Percentiles rank a stretch among this genome's conserved stretches.
These are phyloP conservation scores for Physaria fendleri DNA, from an alignment of 345 rosid genomes.

Conservation along the genomic window DNA sequence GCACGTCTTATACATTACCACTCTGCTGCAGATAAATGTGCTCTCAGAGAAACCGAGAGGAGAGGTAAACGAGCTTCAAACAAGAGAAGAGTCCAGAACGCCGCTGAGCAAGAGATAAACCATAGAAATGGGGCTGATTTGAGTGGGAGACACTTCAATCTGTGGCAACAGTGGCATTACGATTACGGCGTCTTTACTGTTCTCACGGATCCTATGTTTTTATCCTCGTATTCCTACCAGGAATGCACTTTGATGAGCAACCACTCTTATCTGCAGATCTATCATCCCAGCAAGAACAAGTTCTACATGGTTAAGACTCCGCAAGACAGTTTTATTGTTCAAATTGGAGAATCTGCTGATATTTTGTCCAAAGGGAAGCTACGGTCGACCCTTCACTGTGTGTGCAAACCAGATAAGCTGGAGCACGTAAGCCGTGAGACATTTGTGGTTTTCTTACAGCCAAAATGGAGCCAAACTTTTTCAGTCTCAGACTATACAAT, in stretches of 20 bases:
- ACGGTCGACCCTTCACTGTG: constrained; percentile 72
- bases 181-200: constrained; percentile 89
- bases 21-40: constrained; percentile 45
- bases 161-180: constrained; percentile 98
- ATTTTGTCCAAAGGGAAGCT: constrained; percentile 71
- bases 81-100: constrained; percentile 6
- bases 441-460: constrained; percentile 76
- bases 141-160: constrained; percentile 29
- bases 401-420: constrained; percentile 46
- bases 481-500: constrained; percentile 36
- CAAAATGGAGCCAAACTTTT: constrained; percentile 73
- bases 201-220: constrained; percentile 80
- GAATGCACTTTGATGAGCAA: constrained; percentile 41
- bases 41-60: constrained; percentile 34
- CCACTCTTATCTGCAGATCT: constrained; percentile 50
- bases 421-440: constrained; percentile 68
- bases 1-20: constrained; percentile 89
- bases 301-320: constrained; percentile 62
- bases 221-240: constrained; percentile 19
- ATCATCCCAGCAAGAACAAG: constrained; percentile 48
- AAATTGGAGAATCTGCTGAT: constrained; percentile 86
- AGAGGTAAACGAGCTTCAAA: constrained; percentile 22
- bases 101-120: constrained; percentile 12
- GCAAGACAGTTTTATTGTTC: constrained; percentile 68
- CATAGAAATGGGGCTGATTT: constrained; percentile 15